Conservation (phyloP, 1,139 yeast genomes). For the Kodamaea ohmeri region DNA sequence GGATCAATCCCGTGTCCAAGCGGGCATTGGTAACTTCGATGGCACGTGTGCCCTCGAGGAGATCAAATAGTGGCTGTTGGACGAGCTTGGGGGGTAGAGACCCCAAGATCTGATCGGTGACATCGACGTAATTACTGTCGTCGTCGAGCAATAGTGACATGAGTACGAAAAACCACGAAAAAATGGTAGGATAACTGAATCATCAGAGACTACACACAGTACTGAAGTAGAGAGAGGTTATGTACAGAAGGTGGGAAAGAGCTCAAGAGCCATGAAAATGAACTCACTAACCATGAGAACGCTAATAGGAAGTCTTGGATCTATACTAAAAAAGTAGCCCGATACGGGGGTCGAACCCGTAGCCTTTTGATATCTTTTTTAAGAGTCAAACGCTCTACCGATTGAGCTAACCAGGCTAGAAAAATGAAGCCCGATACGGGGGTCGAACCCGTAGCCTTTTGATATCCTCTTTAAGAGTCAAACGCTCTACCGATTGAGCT, state of each 20-base stretch:
- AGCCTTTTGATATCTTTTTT: constrained; percentile 19
- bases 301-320: too few species aligned
- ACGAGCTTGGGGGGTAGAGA: constrained; percentile 41
- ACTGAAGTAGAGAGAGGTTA: too few species aligned
- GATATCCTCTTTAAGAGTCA: constrained; percentile 7
- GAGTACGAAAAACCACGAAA: background rate
- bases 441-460: constrained; percentile 5
- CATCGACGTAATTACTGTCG: constrained; percentile 29
- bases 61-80: constrained; percentile 51
- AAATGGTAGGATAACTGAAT: background rate
- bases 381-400: constrained; percentile 35
- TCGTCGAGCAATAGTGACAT: constrained; percentile 7
- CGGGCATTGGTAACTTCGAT: constrained; percentile 60
- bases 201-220: background rate
- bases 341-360: constrained; percentile 23
- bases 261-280: too few species aligned
- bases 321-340: constrained; percentile 17
- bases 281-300: too few species aligned
- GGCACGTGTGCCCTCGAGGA: constrained; percentile 75
- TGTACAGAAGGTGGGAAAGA: too few species aligned
- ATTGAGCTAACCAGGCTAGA: constrained; percentile 34
- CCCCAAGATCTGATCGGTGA: constrained; percentile 39
- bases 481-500: constrained; percentile 35
- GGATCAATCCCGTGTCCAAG: constrained; percentile 61
- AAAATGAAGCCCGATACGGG: constrained; percentile 5